These are phyloP conservation scores for Anastatica hierochuntica DNA, from an alignment of 345 rosid species.

Conservation along the genomic window DNA sequence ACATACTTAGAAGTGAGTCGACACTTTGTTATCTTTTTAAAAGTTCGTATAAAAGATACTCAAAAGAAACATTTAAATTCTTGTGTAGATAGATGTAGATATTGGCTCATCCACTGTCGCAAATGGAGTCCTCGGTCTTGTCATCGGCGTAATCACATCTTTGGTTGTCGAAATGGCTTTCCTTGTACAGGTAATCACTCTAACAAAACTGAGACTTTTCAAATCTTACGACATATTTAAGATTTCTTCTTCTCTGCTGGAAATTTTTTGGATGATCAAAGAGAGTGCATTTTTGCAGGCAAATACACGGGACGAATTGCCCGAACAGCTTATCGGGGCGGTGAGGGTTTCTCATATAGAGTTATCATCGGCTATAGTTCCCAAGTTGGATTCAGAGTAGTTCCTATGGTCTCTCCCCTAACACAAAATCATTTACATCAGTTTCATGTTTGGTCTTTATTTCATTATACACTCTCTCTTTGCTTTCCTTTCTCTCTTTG, in stretches of 20 bases:
- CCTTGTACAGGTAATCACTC: slow-evolving; percentile 63
- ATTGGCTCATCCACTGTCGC: slow-evolving; percentile 98
- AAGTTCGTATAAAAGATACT: background rate
- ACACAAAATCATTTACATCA: slow-evolving; percentile 14
- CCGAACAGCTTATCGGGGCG: slow-evolving; percentile 82
- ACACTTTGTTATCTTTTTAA: background rate
- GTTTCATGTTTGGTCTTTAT: slow-evolving; percentile 1
- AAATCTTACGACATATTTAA: background rate
- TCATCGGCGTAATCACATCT: slow-evolving; percentile 80
- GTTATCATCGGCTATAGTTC: slow-evolving; percentile 84
- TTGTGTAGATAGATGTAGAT: slow-evolving; percentile 77
- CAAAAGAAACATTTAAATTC: background rate
- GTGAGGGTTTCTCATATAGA: slow-evolving; percentile 88
- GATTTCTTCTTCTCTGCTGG: background rate
- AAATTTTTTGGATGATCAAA: slow-evolving; percentile 5
- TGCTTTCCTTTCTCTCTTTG: background rate
- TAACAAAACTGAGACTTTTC: background rate
- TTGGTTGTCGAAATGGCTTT: slow-evolving; percentile 99
- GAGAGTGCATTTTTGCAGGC: slow-evolving; percentile 38
- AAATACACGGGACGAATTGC: slow-evolving; percentile 74
- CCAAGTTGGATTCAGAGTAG: slow-evolving; percentile 46
- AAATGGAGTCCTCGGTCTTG: slow-evolving; percentile 97
- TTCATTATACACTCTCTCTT: background rate
- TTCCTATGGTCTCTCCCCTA: slow-evolving; percentile 1
- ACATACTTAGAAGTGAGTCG: slow-evolving; percentile 69